Base-by-base conservation (phyloP, 139 green algal species). In the Protoeuglena noctilucae region DNA sequence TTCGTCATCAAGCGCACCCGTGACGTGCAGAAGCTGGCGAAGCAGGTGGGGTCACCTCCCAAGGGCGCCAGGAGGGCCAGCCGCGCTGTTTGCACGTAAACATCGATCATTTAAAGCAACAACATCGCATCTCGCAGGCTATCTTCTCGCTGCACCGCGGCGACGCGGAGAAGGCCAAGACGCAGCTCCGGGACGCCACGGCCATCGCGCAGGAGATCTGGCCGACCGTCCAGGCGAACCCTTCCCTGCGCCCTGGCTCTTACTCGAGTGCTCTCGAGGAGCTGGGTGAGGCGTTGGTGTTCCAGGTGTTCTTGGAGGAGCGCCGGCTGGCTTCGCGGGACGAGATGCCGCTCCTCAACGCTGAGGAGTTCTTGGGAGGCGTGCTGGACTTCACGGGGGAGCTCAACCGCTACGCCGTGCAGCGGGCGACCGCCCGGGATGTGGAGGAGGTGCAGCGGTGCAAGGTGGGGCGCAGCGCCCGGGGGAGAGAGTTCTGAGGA, bases 301-400 rank as follows among this genome's bases (percentile, higher is more conserved):
- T 92, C 60, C 41, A 60, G 30, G 49, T 53, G 19, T 93, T 79
- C 58, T 66, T 93, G 31, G 18, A 53, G 19, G 64, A 88, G 40
- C 64, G 70, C 2, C 64, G 72, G 2, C 66, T 93, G 0, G 34
- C 75, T 1, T 30, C 48, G 4, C 39, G 55, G 12, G 51, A 23
- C 3, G 78, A 88, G 60, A 30, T 93, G 31, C 43, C 68, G 16
- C 58, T 84, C 12, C 64, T 66, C 9, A 70, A 83, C 12, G 58
- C 58, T 7, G 84, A 93, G 22, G 84, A 93, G 71, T 87, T 60
- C 70, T 51, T 89, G 40, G 71, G 68, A 12, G 74, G 77, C 23
- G 69, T 92, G 51, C 57, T 92, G 30, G 80, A 92, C 70, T 83
- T 92, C 56, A 84, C 75, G 19, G 82, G 78, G 0, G 82, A 92